phyloP scores from a whole-genome alignment of 2,329 filamentous ascomycete species.

The Nemania diffusa region DNA sequence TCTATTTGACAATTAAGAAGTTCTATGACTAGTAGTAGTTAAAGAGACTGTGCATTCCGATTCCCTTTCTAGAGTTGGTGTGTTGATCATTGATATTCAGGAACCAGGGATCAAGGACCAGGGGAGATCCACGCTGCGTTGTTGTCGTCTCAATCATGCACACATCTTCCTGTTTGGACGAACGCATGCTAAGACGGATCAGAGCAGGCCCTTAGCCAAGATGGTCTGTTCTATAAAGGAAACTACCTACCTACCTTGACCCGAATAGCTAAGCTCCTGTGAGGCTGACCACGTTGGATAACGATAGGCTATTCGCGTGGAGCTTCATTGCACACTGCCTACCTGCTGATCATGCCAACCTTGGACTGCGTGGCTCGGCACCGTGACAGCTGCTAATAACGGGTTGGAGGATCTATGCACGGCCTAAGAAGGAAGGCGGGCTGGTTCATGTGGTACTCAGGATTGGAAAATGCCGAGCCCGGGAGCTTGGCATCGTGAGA shows the following conservation, averaged over 20 bases:
- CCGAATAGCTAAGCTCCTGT: conserved; percentile 8
- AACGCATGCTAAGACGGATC: neutral
- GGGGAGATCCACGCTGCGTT: conserved; percentile 3
- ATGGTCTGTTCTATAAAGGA: conserved; percentile 4
- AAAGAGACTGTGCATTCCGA: neutral
- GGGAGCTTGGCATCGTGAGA: conserved; percentile 20
- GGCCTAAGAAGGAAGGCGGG: conserved; percentile 44
- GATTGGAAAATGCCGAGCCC: conserved; percentile 31
- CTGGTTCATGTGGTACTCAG: conserved; percentile 28
- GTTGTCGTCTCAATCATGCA: neutral
- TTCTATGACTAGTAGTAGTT: neutral
- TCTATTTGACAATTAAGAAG: neutral
- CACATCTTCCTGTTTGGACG: neutral
- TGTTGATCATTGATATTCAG: conserved; percentile 14
- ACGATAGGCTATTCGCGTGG: conserved; percentile 17
- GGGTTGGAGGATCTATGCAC: conserved; percentile 37
- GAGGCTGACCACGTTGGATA: conserved; percentile 27
- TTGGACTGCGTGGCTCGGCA: neutral
- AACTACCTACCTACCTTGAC: neutral
- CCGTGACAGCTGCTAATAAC: conserved; percentile 21
- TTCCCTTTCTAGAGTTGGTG: neutral
- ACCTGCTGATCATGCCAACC: conserved; percentile 9
- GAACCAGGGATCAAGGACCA: neutral
- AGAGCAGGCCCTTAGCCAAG: neutral
- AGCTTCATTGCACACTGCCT: neutral